Base-by-base conservation (phyloP, 2,329 filamentous ascomycete species). In the Aspergillus sp. region DNA sequence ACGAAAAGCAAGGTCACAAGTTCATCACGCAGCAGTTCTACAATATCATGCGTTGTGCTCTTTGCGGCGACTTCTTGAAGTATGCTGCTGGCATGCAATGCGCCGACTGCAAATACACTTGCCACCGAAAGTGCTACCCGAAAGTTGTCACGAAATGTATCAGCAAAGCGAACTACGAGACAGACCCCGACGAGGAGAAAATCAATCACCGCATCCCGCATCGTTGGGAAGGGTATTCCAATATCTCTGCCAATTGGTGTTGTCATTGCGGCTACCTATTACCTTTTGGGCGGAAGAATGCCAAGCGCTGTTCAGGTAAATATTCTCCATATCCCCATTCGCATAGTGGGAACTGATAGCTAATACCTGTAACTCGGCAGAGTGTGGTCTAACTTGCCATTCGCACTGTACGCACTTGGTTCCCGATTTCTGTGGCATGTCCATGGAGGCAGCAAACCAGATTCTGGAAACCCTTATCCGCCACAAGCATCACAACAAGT, bases 101-200 rank as follows among this genome's bases (percentile, higher is more conserved):
- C 76, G 90, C 96, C 64, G 95, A 99, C 78, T 99, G 95, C 89
- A 98, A 98, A 79, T 98, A 98, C 79, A 98, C 93, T 40, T 99
- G 95, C 77, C 95, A 99, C 77, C 93, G 91, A 68, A 97, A 98
- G 78, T 99, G 95, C 74, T 99, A 98, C 76, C 80, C 86, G 15
- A 96, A 93, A 75, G 95, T 99, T 47, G 95, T 99, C 67, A 99
- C 95, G 63, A 99, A 99, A 77, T 99, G 95, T 79, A 99, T 99
- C 76, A 98, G 93, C 79, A 98, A 99, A 76, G 97, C 93, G 62
- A 99, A 99, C 73, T 93, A 95, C 63, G 95, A 99, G 75, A 96
- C 91, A 5, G 95, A 99, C 74, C 93, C 95, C 20, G 95, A 99
- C 76, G 95, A 99, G 77, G 95, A 97, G 78, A 99, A 98, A 82